These are phyloP conservation scores for Heterobasidion irregulare DNA, from an alignment of 1,284 basidiomycete genomes.

Conservation along the genomic window DNA sequence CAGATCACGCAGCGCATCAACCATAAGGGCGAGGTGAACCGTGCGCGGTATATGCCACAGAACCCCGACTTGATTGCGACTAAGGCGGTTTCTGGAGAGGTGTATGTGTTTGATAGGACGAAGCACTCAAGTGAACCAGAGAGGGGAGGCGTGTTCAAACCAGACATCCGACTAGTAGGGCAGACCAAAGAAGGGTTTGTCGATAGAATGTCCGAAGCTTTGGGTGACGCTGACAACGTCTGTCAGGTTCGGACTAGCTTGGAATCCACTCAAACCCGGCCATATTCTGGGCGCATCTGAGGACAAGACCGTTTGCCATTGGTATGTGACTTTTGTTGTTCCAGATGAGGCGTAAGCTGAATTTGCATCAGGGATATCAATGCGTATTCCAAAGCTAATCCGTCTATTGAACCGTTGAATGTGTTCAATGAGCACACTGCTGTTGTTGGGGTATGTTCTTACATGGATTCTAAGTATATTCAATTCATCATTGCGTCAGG, in stretches of 20 bases:
- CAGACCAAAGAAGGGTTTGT: slow-evolving; percentile 90
- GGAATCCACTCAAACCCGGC: slow-evolving; percentile 81
- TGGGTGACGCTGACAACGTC: not conserved
- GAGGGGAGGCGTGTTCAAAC: slow-evolving; percentile 75
- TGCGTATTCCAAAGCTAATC: slow-evolving; percentile 77
- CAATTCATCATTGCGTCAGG: slow-evolving; percentile 37
- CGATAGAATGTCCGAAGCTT: slow-evolving; percentile 6
- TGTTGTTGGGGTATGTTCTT: slow-evolving; percentile 72
- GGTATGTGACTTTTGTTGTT: slow-evolving; percentile 39
- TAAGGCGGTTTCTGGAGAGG: slow-evolving; percentile 85
- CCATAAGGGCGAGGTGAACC: slow-evolving; percentile 94
- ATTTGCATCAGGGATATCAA: slow-evolving; percentile 72
- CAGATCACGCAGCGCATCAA: slow-evolving; percentile 93
- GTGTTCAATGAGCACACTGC: slow-evolving; percentile 86
- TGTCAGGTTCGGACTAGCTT: slow-evolving; percentile 83
- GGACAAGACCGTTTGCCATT: slow-evolving; percentile 94
- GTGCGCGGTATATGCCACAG: slow-evolving; percentile 98
- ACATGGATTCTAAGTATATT: not conserved
- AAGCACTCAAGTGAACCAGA: slow-evolving; percentile 94
- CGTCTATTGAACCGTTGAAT: slow-evolving; percentile 72
- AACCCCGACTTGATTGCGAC: slow-evolving; percentile 97
- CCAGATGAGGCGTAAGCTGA: slow-evolving; percentile 6
- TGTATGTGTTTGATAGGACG: slow-evolving; percentile 92
- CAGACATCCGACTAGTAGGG: slow-evolving; percentile 86
- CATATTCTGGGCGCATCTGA: slow-evolving; percentile 91